Percentiles rank a stretch among this genome's conserved stretches.
These are phyloP conservation scores for Pleurotus tuber-regium DNA, from an alignment of 768 basidiomycete genomes.

Conservation along the genomic window DNA sequence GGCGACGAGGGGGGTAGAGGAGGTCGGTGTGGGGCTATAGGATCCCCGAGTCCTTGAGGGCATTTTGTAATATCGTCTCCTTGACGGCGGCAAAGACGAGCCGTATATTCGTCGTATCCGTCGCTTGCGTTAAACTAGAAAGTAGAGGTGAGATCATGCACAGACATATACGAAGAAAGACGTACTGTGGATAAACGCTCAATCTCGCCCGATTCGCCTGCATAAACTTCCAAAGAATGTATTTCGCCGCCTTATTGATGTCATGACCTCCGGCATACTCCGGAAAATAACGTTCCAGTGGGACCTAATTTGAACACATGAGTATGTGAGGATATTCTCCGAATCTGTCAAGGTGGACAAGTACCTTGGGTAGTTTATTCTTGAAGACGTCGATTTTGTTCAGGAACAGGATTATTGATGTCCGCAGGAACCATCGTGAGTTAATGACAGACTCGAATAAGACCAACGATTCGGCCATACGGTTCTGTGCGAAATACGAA, in stretches of 20 bases:
- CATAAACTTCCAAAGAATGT: constrained; percentile 94
- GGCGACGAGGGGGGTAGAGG: too few species aligned
- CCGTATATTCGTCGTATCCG: constrained; percentile 77
- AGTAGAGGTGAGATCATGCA: neutral
- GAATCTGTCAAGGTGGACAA: constrained; percentile 1
- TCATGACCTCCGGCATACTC: constrained; percentile 88
- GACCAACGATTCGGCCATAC: constrained; percentile 89
- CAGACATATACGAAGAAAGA: constrained; percentile 13
- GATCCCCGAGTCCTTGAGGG: constrained; percentile 77
- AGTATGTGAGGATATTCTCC: neutral
- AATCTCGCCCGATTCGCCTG: constrained; percentile 82
- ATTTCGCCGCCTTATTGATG: constrained; percentile 93
- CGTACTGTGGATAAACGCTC: constrained; percentile 90
- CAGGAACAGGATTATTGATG: constrained; percentile 87
- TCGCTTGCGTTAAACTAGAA: constrained; percentile 74
- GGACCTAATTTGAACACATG: constrained; percentile 42
- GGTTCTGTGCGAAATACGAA: too few species aligned
- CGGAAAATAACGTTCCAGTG: constrained; percentile 77
- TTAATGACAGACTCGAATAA: constrained; percentile 93
- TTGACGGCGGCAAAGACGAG: constrained; percentile 82
- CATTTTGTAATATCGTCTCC: constrained; percentile 84
- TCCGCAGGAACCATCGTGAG: constrained; percentile 89
- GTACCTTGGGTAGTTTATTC: constrained; percentile 70
- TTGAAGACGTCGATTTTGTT: constrained; percentile 96
- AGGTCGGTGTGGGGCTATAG: too few species aligned